Evolutionary conservation across 257 asterid species (phyloP), one percentile per base, ranked within the genome.

Genomic region (Nicotiana knightiana): DNA sequence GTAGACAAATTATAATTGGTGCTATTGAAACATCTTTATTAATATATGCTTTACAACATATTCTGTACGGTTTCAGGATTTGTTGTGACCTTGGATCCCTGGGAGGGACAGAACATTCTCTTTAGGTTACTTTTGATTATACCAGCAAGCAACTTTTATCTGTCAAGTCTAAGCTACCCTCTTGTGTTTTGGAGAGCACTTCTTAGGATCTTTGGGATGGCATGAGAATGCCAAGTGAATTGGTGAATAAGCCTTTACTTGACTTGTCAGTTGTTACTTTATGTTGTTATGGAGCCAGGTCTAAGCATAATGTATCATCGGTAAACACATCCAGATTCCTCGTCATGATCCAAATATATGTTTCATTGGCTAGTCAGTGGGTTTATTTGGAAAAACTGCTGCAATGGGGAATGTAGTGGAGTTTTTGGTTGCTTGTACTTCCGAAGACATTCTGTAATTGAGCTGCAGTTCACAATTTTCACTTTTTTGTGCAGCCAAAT

Each of bases 401-500:
- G 53, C 46, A 51, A 28, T 16, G 46, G 80, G 51, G 43, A 73
- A 26, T 51, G 63, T 75, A 30, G 9, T 51, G 46, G 80, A 26
- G 46, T 51, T 75, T 73, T 48, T 75, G 35, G 9, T 46, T 75
- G 63, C 30, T 51, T 3, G 26, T 48, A 51, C 16, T 15, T 75
- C 1, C 15, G 37, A 75, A 75, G 26, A 26, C 26, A 75, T 75
- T 71, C 61, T 71, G 39, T 48, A 13, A 46, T 24, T 75, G 63
- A 51, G 16, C 63, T 28, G 18, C 64, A 75, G 53, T 51, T 75
- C 66, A 17, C 65, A 18, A 28, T 26, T 30, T 51, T 55, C 76
- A 58, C 37, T 58, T 84, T 71, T 76, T 58, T 48, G 35, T 82
- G 88, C 98, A 96, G 99, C 97, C 99, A 55, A 96, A 96, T 87